Evolutionary conservation across 192 early-diverging fungal species (phyloP), one percentile per base, ranked within the genome.

Genomic region (Neocallimastix lanati): DNA sequence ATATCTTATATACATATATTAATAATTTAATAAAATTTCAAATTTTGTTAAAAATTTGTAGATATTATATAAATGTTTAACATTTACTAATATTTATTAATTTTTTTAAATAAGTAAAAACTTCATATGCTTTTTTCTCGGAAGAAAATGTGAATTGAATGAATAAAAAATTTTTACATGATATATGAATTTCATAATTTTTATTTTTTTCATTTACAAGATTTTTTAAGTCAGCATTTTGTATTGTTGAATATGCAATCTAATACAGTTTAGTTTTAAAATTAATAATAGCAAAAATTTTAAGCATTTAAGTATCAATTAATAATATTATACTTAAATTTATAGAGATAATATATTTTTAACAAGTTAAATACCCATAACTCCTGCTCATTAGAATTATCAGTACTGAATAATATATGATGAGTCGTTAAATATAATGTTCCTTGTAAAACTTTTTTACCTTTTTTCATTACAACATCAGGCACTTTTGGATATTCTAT

Each of bases 231-330:
- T 93, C 92, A 7, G 94, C 91, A 27, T 92, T 91, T 82, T 94
- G 93, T 28, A 98, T 92, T 58, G 93, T 88, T 25, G 95, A 92
- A 82, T 96, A 96, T 29, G 89, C 88, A n/a, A 96, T 88, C 94
- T 79, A 76, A 25, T 25, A 13, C 1, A 35, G 28, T 29, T 12
- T 36, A 29, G 33, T 76, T 21, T 15, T 28, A 18, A 25, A 25
- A 37, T 4, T 78, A 27, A 76, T 40, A 76, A 37, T 33, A 28
- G 28, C n/a, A n/a, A 27, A 27, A 28, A 11, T 33, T 38, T 13
- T 37, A n/a, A 28, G 40, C 35, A 33, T 25, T 33, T n/a, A 6
- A 84, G 13, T 28, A 15, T n/a, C 76, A 15, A 15, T 28, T 15
- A 79, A 35, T 28, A 82, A 28, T 25, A 33, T 6, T 14, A 29